Evolutionary conservation across 140 eudicot species (phyloP).

Genomic region (Oenanthe javanica): DNA sequence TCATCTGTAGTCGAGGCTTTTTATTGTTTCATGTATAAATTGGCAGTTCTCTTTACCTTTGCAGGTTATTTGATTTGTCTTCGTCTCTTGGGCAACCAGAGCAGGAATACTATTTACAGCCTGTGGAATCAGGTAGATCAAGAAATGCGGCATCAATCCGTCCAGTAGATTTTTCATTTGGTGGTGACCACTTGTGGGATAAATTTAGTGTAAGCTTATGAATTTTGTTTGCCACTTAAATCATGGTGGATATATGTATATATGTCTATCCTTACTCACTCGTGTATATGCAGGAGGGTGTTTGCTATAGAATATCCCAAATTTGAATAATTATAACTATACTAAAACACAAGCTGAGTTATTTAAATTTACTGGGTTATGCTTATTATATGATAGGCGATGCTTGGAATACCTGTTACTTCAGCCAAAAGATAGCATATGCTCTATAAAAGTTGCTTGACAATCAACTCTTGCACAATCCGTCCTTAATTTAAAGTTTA

Average conservation of each 20-base stretch:
- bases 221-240: neutral
- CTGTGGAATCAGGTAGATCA: constrained; percentile 62
- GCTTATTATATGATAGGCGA: neutral
- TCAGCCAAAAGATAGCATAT: no score
- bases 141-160: constrained; percentile 75
- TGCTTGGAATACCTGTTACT: neutral
- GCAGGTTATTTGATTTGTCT: constrained; percentile 83
- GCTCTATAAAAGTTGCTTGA: constrained; percentile 2
- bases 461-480: neutral
- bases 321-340: neutral
- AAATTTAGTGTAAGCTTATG: constrained; percentile 64
- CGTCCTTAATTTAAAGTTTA: neutral
- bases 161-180: constrained; percentile 91
- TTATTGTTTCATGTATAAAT: neutral
- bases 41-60: constrained; percentile 10
- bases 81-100: constrained; percentile 58
- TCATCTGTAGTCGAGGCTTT: neutral
- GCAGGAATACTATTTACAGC: constrained; percentile 94
- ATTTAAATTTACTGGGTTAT: neutral
- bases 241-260: neutral
- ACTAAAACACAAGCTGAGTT: neutral
- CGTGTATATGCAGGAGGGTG: constrained; percentile 1
- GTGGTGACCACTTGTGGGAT: constrained; percentile 97
- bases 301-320: neutral
- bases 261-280: neutral